phyloP scores from a whole-genome alignment of 2,329 filamentous ascomycete species.

The Penicillium sp. region DNA sequence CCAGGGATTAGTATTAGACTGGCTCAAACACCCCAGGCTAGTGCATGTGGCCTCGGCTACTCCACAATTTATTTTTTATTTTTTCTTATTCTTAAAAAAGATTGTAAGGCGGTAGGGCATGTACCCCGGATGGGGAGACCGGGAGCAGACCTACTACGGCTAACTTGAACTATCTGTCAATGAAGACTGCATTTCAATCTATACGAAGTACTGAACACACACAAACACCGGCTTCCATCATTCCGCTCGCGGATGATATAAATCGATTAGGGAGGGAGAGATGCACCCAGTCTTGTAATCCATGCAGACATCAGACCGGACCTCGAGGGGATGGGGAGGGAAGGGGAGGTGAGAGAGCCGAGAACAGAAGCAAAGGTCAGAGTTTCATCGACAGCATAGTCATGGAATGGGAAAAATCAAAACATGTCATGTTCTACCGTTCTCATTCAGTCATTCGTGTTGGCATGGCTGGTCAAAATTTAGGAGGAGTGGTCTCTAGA shows the following conservation, averaged over 20 bases:
- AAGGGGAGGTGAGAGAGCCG: conserved; percentile 2
- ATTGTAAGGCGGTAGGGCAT: not conserved
- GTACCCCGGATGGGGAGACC: not conserved
- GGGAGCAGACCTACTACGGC: not conserved
- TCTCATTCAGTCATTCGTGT: conserved; percentile 22
- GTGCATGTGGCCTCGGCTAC: not conserved
- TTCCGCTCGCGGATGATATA: not conserved
- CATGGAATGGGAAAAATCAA: conserved; percentile 7
- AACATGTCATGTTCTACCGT: conserved; percentile 17
- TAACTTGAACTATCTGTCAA: conserved; percentile 13
- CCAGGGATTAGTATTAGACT: not conserved
- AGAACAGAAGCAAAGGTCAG: not conserved
- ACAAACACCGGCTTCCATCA: conserved; percentile 5
- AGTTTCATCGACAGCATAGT: conserved; percentile 13
- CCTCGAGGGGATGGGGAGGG: not conserved
- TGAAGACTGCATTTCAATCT: conserved; percentile 30
- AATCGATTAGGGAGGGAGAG: conserved; percentile 2
- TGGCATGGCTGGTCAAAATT: conserved; percentile 13
- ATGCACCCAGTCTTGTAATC: conserved; percentile 7
- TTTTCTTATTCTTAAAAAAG: too few relatives aligned
- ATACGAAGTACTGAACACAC: conserved; percentile 13
- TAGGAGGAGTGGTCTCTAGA: conserved; percentile 5
- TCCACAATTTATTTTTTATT: conserved; percentile 2
- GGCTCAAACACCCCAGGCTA: not conserved
- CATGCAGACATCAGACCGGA: conserved; percentile 5